Conservation (phyloP, 2,329 filamentous ascomycete genomes). For the Xylaria sp. region DNA sequence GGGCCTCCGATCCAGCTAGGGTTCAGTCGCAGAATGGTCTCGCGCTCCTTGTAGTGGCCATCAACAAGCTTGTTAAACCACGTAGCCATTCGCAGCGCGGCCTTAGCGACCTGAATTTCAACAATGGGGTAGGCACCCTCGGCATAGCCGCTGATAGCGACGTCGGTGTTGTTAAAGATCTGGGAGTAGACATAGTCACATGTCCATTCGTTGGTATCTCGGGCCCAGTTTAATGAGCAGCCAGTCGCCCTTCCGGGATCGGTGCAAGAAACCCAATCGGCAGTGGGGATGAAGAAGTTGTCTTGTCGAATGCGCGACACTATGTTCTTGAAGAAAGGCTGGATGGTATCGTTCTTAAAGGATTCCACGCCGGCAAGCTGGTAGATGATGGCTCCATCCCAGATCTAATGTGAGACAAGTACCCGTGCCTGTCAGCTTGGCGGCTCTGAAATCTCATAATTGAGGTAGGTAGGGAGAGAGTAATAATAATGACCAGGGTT, state of each 20-base stretch:
- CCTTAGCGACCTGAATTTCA: slow-evolving; percentile 41
- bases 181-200: slow-evolving; percentile 43
- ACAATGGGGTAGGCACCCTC: slow-evolving; percentile 40
- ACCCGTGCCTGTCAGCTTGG: slow-evolving; percentile 13
- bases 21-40: slow-evolving; percentile 35
- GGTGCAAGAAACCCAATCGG: slow-evolving; percentile 38
- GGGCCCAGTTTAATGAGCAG: slow-evolving; percentile 38
- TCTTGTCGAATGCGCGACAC: slow-evolving; percentile 35
- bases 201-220: slow-evolving; percentile 42
- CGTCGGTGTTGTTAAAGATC: slow-evolving; percentile 40
- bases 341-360: slow-evolving; percentile 39
- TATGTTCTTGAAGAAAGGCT: slow-evolving; percentile 40
- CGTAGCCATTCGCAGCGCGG: slow-evolving; percentile 39
- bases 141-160: slow-evolving; percentile 40
- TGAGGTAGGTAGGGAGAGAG: background rate
- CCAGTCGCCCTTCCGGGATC: slow-evolving; percentile 33
- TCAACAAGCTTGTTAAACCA: slow-evolving; percentile 40
- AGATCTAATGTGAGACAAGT: slow-evolving; percentile 43
- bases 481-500: background rate
- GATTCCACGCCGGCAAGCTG: slow-evolving; percentile 34
- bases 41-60: slow-evolving; percentile 38
- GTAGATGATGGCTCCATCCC: slow-evolving; percentile 62
- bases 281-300: slow-evolving; percentile 36
- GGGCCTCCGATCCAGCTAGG: slow-evolving; percentile 40
- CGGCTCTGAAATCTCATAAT: background rate